These are phyloP conservation scores for Penicillium sp. DNA, from an alignment of 2,329 filamentous ascomycete species.

Conservation along the genomic window DNA sequence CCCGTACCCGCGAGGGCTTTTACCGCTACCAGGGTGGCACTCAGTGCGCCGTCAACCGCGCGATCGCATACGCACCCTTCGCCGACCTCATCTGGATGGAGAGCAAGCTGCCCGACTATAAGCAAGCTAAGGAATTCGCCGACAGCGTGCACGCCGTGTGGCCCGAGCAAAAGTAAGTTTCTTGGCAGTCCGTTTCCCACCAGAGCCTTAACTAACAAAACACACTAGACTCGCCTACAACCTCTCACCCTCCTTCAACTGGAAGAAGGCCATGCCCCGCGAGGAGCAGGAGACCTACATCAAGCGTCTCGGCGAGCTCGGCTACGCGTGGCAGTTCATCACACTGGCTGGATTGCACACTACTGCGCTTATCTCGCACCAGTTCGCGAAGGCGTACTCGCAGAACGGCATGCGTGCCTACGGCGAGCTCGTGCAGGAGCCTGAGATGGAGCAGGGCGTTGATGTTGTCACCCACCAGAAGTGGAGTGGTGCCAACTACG, in stretches of 20 bases:
- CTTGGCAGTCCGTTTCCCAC: neutral
- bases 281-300: conserved; percentile 98
- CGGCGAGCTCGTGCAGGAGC: conserved; percentile 95
- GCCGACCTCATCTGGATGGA: conserved; percentile 99
- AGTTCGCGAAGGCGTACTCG: conserved; percentile 80
- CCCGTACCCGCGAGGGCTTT: conserved; percentile 89
- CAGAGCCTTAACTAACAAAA: conserved; percentile 15
- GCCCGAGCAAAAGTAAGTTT: conserved; percentile 87
- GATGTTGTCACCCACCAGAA: conserved; percentile 99
- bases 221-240: conserved; percentile 81
- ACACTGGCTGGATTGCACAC: conserved; percentile 97
- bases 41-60: conserved; percentile 85
- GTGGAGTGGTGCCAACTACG: conserved; percentile 93
- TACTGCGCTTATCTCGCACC: conserved; percentile 85
- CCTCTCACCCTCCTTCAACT: conserved; percentile 98
- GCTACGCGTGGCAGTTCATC: conserved; percentile 99
- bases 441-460: conserved; percentile 84
- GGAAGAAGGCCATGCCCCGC: conserved; percentile 93
- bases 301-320: conserved; percentile 75
- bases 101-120: conserved; percentile 89
- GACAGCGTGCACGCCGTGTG: conserved; percentile 89
- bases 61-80: conserved; percentile 87
- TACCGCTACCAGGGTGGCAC: conserved; percentile 91
- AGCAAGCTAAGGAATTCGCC: conserved; percentile 89
- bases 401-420: conserved; percentile 91